Evolutionary conservation across 2,329 filamentous ascomycete species (phyloP).

Genomic region (Cryphonectria carpinicola): DNA sequence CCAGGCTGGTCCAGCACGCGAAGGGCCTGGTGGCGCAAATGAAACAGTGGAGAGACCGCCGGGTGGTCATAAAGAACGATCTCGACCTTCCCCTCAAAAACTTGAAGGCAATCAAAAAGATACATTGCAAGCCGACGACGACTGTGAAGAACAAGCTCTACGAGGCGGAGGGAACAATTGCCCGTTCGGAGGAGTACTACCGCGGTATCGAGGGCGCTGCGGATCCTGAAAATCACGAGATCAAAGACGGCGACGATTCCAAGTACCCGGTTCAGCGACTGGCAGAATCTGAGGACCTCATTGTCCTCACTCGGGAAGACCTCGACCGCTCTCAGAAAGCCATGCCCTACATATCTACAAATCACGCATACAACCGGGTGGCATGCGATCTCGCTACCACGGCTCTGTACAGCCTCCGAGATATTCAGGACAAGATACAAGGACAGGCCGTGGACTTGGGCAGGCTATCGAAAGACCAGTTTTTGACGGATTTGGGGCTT

Average conservation of each 20-base stretch:
- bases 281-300: not conserved
- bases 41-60: not conserved
- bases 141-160: not conserved
- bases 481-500: too few species aligned
- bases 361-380: not conserved
- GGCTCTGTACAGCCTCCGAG: too few species aligned
- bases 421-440: rapidly evolving
- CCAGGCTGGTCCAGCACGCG: not conserved
- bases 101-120: rapidly evolving
- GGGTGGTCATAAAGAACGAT: not conserved
- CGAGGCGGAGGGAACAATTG: not conserved
- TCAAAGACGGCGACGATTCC: not conserved
- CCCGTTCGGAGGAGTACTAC: not conserved
- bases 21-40: not conserved
- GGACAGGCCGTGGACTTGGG: too few species aligned
- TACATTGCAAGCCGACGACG: not conserved
- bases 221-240: not conserved
- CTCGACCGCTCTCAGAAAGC: not conserved
- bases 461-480: too few species aligned
- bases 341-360: not conserved
- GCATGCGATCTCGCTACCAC: not conserved
- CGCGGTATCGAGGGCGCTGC: not conserved
- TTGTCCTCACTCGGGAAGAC: not conserved
- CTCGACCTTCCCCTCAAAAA: not conserved
- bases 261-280: not conserved